Evolutionary conservation across 2,329 filamentous ascomycete species (phyloP).

Genomic region (Elsinoe batatas): DNA sequence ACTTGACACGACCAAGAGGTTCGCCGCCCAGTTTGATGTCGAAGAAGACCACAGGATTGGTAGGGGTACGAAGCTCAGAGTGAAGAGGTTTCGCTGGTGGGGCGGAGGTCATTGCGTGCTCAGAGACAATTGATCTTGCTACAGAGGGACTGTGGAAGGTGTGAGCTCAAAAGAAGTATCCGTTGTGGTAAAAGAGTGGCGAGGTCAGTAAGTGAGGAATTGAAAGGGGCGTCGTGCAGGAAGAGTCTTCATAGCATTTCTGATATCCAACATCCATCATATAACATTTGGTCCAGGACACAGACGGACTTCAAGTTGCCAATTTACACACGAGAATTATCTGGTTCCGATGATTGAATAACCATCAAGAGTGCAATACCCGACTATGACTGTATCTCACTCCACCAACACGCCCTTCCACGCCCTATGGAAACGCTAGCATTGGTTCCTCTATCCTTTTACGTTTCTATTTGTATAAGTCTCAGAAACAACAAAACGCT

Average conservation of each 20-base stretch:
- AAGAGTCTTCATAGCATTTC: not conserved
- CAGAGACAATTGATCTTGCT: not conserved
- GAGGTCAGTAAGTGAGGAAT: not conserved
- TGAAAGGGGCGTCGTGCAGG: not conserved
- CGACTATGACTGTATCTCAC: not conserved
- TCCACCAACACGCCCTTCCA: not conserved
- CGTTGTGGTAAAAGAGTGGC: not conserved
- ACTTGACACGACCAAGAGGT: conserved; percentile 74
- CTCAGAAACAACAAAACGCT: not conserved
- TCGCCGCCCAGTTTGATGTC: conserved; percentile 76
- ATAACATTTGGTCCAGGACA: not conserved
- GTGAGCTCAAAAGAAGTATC: not conserved
- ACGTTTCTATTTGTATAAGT: not conserved
- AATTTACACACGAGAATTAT: no score
- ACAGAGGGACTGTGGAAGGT: not conserved
- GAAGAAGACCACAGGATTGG: conserved; percentile 56
- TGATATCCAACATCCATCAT: no score
- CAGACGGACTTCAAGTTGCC: no score
- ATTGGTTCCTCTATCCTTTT: not conserved
- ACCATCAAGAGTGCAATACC: not conserved
- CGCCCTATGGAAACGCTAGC: not conserved
- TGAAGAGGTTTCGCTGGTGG: conserved; percentile 7
- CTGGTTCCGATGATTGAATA: not conserved
- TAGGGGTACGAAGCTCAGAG: conserved; percentile 7
- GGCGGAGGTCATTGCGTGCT: not conserved